A percentile compares a stretch with the other conserved stretches of the same genome.
phyloP scores from a whole-genome alignment of 306 rosid genomes.

The Pyrus pyrifolia region DNA sequence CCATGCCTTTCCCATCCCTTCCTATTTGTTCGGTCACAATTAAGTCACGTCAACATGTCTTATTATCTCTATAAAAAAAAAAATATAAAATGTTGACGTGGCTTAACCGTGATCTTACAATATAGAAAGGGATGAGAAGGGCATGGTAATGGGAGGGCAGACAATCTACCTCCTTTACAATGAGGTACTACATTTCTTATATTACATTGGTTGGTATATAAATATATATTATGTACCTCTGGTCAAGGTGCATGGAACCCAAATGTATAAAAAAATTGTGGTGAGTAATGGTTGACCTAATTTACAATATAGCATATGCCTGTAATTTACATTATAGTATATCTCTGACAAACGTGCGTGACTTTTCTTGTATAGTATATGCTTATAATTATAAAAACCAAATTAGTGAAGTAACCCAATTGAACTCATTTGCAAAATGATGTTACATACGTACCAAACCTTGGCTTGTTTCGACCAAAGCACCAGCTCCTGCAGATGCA shows the following conservation, averaged over 20 bases:
- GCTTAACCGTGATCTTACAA: no score
- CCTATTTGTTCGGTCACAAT: no score
- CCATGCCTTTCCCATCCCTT: no score
- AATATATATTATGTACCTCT: no score
- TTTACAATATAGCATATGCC: not conserved
- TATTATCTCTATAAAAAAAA: no score
- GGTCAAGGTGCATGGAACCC: no score
- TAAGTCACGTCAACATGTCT: no score
- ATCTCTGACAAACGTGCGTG: not conserved
- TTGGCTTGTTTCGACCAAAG: constrained; percentile 11
- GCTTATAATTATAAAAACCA: not conserved
- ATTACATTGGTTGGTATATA: no score
- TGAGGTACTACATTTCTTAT: not conserved
- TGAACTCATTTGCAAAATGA: not conserved
- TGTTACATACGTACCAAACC: constrained; percentile 5
- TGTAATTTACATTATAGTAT: not conserved
- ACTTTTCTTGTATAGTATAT: not conserved
- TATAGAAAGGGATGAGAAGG: no score
- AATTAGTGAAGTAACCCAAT: not conserved
- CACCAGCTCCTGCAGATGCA: constrained; percentile 39
- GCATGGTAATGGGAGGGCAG: no score
- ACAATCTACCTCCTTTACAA: no score
- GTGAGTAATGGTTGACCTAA: not conserved
- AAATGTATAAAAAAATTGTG: not conserved
- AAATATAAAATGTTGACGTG: no score